phyloP scores from a whole-genome alignment of 73 alveolate species.

The Tetrahymena thermophila region DNA sequence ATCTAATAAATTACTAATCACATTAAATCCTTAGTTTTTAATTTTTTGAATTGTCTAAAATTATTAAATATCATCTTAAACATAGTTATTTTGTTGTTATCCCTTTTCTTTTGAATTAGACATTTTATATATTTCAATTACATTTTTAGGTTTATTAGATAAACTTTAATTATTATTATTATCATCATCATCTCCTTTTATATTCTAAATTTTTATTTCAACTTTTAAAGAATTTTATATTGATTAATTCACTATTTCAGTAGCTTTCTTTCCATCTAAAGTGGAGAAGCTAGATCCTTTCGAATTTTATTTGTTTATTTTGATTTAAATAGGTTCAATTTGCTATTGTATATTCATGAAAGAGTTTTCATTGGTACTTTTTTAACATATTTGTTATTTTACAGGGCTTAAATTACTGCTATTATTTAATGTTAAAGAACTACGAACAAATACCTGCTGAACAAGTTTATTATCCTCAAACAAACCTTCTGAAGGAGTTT shows the following conservation, averaged over 20 bases:
- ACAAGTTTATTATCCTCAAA: background rate
- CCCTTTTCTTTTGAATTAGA: background rate
- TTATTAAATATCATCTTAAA: background rate
- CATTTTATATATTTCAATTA: background rate
- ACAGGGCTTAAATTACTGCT: background rate
- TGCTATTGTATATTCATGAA: background rate
- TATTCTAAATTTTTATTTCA: background rate
- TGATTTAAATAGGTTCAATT: background rate
- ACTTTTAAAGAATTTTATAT: background rate
- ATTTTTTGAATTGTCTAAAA: background rate
- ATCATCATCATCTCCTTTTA: background rate
- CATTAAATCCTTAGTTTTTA: background rate
- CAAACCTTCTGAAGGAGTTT: background rate
- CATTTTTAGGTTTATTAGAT: background rate
- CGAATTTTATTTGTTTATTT: background rate
- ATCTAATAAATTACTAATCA: background rate
- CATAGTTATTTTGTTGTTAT: background rate
- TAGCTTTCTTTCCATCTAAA: background rate
- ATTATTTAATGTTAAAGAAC: background rate
- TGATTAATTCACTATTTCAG: background rate
- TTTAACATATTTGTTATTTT: no score
- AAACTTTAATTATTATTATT: background rate
- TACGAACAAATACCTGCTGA: background rate
- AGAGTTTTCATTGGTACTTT: background rate
- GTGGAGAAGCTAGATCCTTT: background rate